phyloP scores from a whole-genome alignment of 306 rosid genomes.

The Albizia julibrissin region DNA sequence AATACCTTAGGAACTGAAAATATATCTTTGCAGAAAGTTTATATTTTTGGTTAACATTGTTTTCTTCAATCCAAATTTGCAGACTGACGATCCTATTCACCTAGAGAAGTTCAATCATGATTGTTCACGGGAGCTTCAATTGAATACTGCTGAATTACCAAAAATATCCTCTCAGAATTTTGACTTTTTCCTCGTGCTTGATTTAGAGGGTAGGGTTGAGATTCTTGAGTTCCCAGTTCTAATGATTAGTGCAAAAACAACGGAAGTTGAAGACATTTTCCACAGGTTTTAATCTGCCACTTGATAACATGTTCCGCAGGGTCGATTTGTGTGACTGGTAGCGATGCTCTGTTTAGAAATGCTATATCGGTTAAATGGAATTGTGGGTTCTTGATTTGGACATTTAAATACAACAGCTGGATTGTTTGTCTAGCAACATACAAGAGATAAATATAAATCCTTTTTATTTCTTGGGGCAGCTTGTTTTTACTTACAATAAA shows the following conservation, averaged over 20 bases:
- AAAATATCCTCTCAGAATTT: slow-evolving; percentile 51
- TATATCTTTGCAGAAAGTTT: slow-evolving; percentile 25
- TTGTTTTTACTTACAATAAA: slow-evolving; percentile 9
- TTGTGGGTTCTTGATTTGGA: slow-evolving; percentile 24
- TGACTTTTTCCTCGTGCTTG: slow-evolving; percentile 91
- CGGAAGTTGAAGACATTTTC: slow-evolving; percentile 74
- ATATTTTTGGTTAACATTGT: slow-evolving; percentile 3
- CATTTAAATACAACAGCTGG: slow-evolving; percentile 12
- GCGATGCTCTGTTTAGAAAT: slow-evolving; percentile 20
- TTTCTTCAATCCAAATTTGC: slow-evolving; percentile 32
- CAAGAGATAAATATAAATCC: slow-evolving; percentile 15
- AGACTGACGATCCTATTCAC: slow-evolving; percentile 88
- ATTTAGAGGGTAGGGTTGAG: slow-evolving; percentile 96
- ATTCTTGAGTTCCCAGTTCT: slow-evolving; percentile 96
- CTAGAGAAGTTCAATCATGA: slow-evolving; percentile 77
- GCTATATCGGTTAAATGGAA: slow-evolving; percentile 5
- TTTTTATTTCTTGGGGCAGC: slow-evolving; percentile 20
- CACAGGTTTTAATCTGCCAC: slow-evolving; percentile 78
- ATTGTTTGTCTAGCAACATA: slow-evolving; percentile 15
- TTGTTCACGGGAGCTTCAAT: slow-evolving; percentile 74
- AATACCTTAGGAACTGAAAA: slow-evolving; percentile 13
- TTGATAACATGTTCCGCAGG: slow-evolving; percentile 27
- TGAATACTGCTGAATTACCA: slow-evolving; percentile 45
- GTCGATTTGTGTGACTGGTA: slow-evolving; percentile 20
- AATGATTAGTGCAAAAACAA: slow-evolving; percentile 64